Conservation (phyloP, 441 rosid species). For the Melastoma candidum region DNA sequence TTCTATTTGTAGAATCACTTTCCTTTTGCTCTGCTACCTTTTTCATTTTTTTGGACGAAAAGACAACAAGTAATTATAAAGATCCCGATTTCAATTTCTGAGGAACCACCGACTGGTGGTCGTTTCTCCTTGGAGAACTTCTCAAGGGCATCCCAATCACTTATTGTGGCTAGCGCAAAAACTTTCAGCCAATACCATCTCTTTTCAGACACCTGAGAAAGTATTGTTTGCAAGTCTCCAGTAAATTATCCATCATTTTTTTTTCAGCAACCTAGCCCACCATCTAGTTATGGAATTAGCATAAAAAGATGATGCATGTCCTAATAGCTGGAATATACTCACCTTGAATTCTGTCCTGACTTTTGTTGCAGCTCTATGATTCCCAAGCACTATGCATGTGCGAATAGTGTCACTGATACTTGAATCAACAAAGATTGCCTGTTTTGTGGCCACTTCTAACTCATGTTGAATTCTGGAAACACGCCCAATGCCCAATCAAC, state of each 20-base stretch:
- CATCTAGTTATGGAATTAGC: not conserved
- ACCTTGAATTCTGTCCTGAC: constrained; percentile 96
- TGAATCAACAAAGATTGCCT: constrained; percentile 92
- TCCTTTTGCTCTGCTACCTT: no score
- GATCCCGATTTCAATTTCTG: no score
- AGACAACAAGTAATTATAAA: no score
- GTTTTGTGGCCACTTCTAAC: constrained; percentile 87
- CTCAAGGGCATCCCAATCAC: constrained; percentile 94
- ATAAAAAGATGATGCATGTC: constrained; percentile 2
- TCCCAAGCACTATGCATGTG: constrained; percentile 87
- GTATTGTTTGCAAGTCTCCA: constrained; percentile 1
- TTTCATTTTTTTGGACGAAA: no score
- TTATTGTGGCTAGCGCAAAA: constrained; percentile 82
- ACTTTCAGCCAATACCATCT: constrained; percentile 99
- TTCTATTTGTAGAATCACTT: no score
- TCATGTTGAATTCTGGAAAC: constrained; percentile 81
- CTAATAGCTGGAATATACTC: not conserved
- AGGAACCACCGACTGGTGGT: constrained; percentile 68
- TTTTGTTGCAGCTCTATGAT: constrained; percentile 80
- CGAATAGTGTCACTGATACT: constrained; percentile 97
- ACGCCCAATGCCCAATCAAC: no score
- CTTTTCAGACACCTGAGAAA: constrained; percentile 75
- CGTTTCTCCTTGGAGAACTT: constrained; percentile 93
- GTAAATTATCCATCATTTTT: no score
- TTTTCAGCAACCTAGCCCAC: constrained; percentile 2